Conservation (phyloP, 73 alveolate species). For the Paramecium biaurelia region DNA sequence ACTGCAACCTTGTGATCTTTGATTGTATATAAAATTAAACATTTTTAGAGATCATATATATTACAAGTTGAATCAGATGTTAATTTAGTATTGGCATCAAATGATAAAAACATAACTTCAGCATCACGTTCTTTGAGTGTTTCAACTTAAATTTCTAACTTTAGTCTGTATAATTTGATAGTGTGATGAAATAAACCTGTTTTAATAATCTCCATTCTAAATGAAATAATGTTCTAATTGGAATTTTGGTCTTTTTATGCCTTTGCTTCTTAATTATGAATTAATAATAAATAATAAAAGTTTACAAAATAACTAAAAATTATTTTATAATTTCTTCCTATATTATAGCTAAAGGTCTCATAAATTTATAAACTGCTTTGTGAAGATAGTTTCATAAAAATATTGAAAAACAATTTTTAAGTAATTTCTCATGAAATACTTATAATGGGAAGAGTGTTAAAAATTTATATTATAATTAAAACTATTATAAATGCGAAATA, state of each 20-base stretch:
- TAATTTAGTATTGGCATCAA: not conserved
- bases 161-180: not conserved
- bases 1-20: not conserved
- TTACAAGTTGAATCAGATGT: not conserved
- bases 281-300: not conserved
- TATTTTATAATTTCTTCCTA: not conserved
- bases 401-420: too few species aligned
- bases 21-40: not conserved
- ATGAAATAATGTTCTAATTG: not conserved
- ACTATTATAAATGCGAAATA: not conserved
- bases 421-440: too few species aligned
- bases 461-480: not conserved
- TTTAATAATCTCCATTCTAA: not conserved
- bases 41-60: not conserved
- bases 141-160: not conserved
- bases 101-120: not conserved
- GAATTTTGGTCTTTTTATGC: not conserved
- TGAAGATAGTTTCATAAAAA: too few species aligned
- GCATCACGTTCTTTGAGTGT: not conserved
- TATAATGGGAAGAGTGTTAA: too few species aligned
- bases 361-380: too few species aligned
- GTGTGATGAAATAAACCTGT: not conserved
- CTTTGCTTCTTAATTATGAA: not conserved
- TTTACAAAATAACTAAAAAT: not conserved
- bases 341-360: not conserved